Conservation (phyloP, 2,329 filamentous ascomycete genomes). For the Kalaharituber pfeilii region DNA sequence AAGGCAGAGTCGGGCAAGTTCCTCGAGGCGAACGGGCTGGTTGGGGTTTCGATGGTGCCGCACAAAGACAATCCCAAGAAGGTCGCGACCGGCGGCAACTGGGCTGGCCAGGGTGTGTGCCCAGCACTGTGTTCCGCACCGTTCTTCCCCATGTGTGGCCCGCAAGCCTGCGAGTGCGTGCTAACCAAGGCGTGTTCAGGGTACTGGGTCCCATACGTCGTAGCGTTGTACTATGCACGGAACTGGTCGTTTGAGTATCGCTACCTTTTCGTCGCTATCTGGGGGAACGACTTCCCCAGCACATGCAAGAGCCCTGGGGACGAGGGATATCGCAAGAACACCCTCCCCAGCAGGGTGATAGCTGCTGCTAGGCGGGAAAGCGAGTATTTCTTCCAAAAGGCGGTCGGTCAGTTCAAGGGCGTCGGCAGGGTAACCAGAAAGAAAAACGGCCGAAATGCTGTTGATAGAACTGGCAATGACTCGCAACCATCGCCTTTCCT, state of each 20-base stretch:
- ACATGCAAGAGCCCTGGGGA: background rate
- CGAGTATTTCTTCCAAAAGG: background rate
- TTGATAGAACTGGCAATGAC: background rate
- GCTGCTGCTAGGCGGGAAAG: background rate
- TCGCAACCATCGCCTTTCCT: too few species aligned
- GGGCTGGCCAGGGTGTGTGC: background rate
- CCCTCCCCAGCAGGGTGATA: background rate
- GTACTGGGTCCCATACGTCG: conserved; percentile 1
- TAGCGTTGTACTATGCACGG: background rate
- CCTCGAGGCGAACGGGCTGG: background rate
- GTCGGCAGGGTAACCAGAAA: background rate
- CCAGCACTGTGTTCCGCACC: background rate
- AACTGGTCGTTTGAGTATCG: background rate
- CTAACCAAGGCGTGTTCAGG: background rate
- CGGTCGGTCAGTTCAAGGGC: background rate
- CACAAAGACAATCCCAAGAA: background rate
- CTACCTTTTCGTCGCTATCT: background rate
- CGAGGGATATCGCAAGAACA: background rate
- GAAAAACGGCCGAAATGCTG: background rate
- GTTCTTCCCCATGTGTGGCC: background rate
- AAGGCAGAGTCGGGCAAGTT: conserved; percentile 1
- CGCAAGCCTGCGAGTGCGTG: background rate
- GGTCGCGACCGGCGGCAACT: background rate
- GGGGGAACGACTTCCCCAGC: background rate
- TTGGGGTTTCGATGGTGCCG: background rate